phyloP scores from a whole-genome alignment of 306 rosid genomes.

The Amphicarpaea edgeworthii region DNA sequence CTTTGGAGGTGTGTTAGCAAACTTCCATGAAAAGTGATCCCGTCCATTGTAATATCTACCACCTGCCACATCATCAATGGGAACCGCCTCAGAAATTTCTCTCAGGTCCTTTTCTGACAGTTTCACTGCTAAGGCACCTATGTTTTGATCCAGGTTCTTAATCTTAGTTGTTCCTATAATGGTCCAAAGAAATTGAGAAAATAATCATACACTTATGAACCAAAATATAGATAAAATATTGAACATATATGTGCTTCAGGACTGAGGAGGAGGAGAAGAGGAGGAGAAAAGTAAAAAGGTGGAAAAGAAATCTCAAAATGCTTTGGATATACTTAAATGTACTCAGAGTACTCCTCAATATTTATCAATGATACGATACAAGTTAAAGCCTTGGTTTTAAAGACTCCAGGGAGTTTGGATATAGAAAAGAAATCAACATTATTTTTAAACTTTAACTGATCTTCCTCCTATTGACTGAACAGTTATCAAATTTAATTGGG shows the following conservation, averaged over 20 bases:
- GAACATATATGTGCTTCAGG: too few species aligned
- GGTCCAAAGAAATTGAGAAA: background rate
- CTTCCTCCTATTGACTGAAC: background rate
- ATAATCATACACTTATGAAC: background rate
- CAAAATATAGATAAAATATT: too few species aligned
- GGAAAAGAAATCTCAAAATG: background rate
- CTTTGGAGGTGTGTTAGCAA: conserved; percentile 56
- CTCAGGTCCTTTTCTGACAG: conserved; percentile 48
- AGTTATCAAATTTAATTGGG: background rate
- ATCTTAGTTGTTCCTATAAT: background rate
- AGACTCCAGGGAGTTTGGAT: background rate
- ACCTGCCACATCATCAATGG: conserved; percentile 57
- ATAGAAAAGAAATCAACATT: background rate
- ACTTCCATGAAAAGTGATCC: conserved; percentile 41
- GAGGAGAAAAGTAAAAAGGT: too few species aligned
- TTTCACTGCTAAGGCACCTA: conserved; percentile 40
- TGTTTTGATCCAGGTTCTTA: conserved; percentile 53
- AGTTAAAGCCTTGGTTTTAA: background rate
- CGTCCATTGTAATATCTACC: background rate
- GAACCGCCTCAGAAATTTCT: conserved; percentile 59
- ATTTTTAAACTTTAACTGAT: background rate
- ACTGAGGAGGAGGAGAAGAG: too few species aligned
- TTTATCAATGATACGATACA: background rate
- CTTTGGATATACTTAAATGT: background rate
- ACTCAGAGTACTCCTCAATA: background rate